A percentile compares a stretch with the other conserved stretches of the same genome.
Evolutionary conservation across 495 filamentous ascomycete genomes (phyloP).

Genomic region (Hypoxylon subgilvum): DNA sequence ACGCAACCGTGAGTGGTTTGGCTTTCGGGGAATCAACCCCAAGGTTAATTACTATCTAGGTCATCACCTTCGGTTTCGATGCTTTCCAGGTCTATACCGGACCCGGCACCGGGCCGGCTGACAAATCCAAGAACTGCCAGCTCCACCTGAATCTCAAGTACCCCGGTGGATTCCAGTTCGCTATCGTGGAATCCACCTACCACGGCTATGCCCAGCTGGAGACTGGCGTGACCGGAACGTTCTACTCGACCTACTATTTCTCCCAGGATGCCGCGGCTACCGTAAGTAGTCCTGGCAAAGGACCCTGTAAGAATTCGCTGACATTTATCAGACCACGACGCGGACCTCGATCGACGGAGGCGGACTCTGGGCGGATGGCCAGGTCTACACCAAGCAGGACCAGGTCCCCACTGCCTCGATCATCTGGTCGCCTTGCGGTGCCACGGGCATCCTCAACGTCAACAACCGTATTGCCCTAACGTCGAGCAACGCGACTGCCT

Average conservation of each 20-base stretch:
- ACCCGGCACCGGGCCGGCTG: slow-evolving; percentile 45
- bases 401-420: slow-evolving; percentile 56
- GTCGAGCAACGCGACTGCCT: slow-evolving; percentile 49
- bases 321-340: slow-evolving; percentile 51
- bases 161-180: slow-evolving; percentile 65
- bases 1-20: slow-evolving; percentile 52
- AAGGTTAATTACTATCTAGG: slow-evolving; percentile 39
- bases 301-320: slow-evolving; percentile 1
- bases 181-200: slow-evolving; percentile 61
- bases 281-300: slow-evolving; percentile 34
- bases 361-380: slow-evolving; percentile 51
- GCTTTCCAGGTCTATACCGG: slow-evolving; percentile 64
- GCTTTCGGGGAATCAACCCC: not conserved
- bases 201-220: slow-evolving; percentile 64
- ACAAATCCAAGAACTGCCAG: slow-evolving; percentile 65
- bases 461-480: slow-evolving; percentile 64
- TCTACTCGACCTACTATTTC: slow-evolving; percentile 66
- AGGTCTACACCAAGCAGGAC: slow-evolving; percentile 66
- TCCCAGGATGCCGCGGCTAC: slow-evolving; percentile 54
- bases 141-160: slow-evolving; percentile 64
- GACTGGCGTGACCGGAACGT: slow-evolving; percentile 58
- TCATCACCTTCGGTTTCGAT: slow-evolving; percentile 65
- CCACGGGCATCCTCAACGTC: slow-evolving; percentile 62
- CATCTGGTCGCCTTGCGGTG: slow-evolving; percentile 64
- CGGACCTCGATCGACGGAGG: slow-evolving; percentile 55